phyloP scores from a whole-genome alignment of 2,329 filamentous ascomycete genomes.

The Endocalyx cinctus region DNA sequence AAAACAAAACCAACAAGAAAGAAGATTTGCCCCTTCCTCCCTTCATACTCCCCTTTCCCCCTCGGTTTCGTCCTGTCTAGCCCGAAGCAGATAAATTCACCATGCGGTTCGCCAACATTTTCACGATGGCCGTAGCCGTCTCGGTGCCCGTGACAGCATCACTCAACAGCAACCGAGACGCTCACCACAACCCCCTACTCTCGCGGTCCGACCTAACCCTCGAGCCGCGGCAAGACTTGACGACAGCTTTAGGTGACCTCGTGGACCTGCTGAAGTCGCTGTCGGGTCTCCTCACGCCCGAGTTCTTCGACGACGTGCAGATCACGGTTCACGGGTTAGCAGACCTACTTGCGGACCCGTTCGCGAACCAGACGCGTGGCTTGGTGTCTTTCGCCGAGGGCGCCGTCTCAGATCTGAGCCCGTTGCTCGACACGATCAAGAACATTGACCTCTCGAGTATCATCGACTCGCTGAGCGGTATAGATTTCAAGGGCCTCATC shows the following conservation, averaged over 20 bases:
- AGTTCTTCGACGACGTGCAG: conserved; percentile 5
- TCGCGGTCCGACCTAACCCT: conserved; percentile 1
- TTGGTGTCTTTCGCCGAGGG: conserved; percentile 36
- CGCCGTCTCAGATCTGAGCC: conserved; percentile 16
- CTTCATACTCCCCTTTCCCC: no score
- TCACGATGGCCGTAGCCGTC: conserved; percentile 2
- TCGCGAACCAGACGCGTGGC: conserved; percentile 38
- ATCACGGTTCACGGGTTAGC: conserved; percentile 5
- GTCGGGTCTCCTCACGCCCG: conserved; percentile 1
- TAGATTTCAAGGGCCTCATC: conserved; percentile 28
- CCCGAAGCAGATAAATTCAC: no score
- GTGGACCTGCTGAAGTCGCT: conserved; percentile 5
- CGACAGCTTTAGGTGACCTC: conserved; percentile 1
- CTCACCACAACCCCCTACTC: not conserved
- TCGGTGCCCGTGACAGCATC: conserved; percentile 1
- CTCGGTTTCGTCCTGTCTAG: no score
- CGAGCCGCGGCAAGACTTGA: conserved; percentile 2
- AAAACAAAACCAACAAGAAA: no score
- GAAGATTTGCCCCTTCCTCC: no score
- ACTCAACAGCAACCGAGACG: not conserved
- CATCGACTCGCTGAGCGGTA: no score
- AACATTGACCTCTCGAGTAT: no score
- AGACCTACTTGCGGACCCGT: conserved; percentile 4
- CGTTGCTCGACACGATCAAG: conserved; percentile 2
- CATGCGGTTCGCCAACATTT: conserved; percentile 2